A percentile compares a stretch with the other conserved stretches of the same genome.
phyloP scores from a whole-genome alignment of 805 yeast genomes.

The Sungouiella thailandica region DNA sequence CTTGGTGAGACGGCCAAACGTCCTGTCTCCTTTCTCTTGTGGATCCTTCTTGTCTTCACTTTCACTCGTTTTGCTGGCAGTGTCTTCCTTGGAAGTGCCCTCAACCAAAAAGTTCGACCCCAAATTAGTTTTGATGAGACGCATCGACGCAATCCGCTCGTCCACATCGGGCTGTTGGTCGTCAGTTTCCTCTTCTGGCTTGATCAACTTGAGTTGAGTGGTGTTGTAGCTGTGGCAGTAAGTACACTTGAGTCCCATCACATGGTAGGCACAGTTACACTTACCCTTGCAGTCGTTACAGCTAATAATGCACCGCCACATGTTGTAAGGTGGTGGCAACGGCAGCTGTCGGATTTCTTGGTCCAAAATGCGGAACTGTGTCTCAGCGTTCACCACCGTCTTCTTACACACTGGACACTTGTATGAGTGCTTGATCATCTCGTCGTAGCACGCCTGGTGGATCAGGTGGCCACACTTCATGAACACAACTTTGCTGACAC shows the following conservation, averaged over 20 bases:
- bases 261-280: conserved; percentile 70
- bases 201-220: conserved; percentile 61
- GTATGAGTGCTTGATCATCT: conserved; percentile 75
- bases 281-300: conserved; percentile 89
- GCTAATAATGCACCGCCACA: conserved; percentile 70
- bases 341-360: conserved; percentile 73
- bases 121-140: conserved; percentile 30
- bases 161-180: conserved; percentile 10
- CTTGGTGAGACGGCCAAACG: conserved; percentile 21
- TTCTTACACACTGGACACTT: conserved; percentile 89
- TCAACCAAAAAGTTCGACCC: conserved; percentile 35
- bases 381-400: conserved; percentile 81
- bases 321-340: conserved; percentile 72
- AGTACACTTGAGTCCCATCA: conserved; percentile 81
- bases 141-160: conserved; percentile 20
- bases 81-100: too few species aligned
- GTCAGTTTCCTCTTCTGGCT: conserved; percentile 51
- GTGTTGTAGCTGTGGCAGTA: conserved; percentile 89
- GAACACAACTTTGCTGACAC: conserved; percentile 77
- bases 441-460: conserved; percentile 79
- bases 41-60: conserved; percentile 17
- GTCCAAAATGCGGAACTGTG: conserved; percentile 82
- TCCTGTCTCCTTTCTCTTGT: conserved; percentile 9
- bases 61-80: too few species aligned
- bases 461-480: conserved; percentile 95